Base-by-base conservation (phyloP, 2,329 filamentous ascomycete genomes). In the Clathrospora elynae region DNA sequence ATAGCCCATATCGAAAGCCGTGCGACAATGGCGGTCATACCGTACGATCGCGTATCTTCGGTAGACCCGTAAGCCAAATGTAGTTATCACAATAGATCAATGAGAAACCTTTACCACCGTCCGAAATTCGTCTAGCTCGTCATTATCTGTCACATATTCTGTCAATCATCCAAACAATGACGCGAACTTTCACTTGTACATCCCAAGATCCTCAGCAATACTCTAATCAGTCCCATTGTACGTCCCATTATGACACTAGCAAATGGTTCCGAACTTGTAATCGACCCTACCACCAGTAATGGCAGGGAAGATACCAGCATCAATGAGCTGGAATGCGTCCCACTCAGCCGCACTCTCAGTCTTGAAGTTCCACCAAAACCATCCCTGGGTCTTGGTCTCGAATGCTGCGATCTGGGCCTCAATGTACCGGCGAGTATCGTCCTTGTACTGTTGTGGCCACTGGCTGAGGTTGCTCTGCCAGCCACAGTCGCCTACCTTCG, bases 341-440 rank as follows among this genome's bases (percentile, higher is more conserved):
- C 79, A 82, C 53, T 81, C 78, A 26, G 74, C 70, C 3, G 75
- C 73, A 0, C 49, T 48, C 53, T 82, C 77, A 0, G 79, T 80
- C 70, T 82, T 82, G 68, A 79, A 82, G 48, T 79, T 81, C 78
- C 78, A 82, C 59, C 78, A 81, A 18, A 80, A 65, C 78, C 78
- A 82, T 2, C 80, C 79, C 18, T 77, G 66, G 1, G 76, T 75
- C 38, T 73, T 71, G 7, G 57, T 58, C 64, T 82, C 79, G 51
- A 76, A 82, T 0, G 75, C 67, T 19, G 73, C 69, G 34, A 83
- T 66, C 61, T 82, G 80, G 1, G 78, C 77, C 52, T 82, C 77
- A 26, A 82, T 77, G 57, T 77, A 81, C 5, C 68, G 71, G 28
- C 77, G 62, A 28, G 72, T 74, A 33, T 81, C 74, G 18, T 73